Percentiles rank a stretch among this genome's conserved stretches.
Conservation (phyloP, 805 yeast species). For the Debaryomyces prosopidis region DNA sequence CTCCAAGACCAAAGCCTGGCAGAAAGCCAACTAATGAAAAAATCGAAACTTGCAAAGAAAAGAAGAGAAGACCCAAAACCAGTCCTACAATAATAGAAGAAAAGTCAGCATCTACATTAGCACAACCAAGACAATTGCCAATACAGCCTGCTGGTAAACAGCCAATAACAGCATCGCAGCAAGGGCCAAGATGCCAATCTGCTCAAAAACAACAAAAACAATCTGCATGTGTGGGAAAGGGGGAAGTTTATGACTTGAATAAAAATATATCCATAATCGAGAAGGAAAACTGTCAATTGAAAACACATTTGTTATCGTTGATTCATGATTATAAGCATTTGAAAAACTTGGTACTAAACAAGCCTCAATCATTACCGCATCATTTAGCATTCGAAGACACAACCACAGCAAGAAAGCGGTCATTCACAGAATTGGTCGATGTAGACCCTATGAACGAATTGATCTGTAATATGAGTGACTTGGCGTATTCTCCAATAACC, state of each 20-base stretch:
- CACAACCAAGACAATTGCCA: background rate
- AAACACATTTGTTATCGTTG: constrained; percentile 32
- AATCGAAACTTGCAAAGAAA: background rate
- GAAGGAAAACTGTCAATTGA: constrained; percentile 35
- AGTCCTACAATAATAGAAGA: background rate
- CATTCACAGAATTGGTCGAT: constrained; percentile 19
- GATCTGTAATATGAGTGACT: constrained; percentile 27
- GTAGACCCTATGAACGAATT: constrained; percentile 25
- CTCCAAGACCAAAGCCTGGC: constrained; percentile 63
- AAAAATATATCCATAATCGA: constrained; percentile 18
- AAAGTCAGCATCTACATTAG: background rate
- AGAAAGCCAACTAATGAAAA: constrained; percentile 6
- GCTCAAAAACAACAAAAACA: background rate
- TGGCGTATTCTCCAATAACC: constrained; percentile 16
- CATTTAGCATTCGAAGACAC: constrained; percentile 7
- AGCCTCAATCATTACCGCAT: constrained; percentile 5
- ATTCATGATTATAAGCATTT: constrained; percentile 43
- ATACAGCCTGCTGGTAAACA: background rate
- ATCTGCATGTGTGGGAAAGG: background rate
- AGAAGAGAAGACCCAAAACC: background rate
- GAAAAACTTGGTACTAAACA: constrained; percentile 27
- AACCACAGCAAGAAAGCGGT: constrained; percentile 15
- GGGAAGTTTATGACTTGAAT: background rate
- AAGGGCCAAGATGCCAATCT: background rate
- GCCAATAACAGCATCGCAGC: background rate